Percentiles rank a stretch among this genome's conserved stretches.
These are phyloP conservation scores for Coffea eugenioides DNA, from an alignment of 257 asterid genomes.

Conservation along the genomic window DNA sequence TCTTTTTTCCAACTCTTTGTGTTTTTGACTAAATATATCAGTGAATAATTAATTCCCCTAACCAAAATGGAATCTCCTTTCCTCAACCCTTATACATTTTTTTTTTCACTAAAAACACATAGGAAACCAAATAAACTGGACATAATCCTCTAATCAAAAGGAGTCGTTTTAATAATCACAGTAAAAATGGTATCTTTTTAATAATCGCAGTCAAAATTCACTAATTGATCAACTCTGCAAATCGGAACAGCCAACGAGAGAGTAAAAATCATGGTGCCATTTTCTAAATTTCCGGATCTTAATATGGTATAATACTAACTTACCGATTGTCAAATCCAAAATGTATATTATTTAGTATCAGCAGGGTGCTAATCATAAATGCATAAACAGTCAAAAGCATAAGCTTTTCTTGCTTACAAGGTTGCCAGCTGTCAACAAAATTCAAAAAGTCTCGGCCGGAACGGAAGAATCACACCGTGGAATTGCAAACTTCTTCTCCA, in stretches of 20 bases:
- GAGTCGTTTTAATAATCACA: too few species aligned
- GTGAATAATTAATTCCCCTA: too few species aligned
- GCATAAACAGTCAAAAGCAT: background rate
- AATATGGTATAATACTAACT: background rate
- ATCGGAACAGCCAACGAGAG: background rate
- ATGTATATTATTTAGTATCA: background rate
- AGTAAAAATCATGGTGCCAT: background rate
- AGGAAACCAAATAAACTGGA: background rate
- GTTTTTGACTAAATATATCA: too few species aligned
- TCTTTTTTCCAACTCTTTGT: too few species aligned
- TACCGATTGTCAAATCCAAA: background rate
- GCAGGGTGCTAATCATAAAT: background rate
- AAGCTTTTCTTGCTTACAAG: background rate
- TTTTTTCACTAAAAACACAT: too few species aligned
- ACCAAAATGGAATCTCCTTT: too few species aligned
- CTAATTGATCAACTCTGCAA: background rate
- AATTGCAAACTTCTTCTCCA: background rate
- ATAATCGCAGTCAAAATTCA: slow-evolving; percentile 4
- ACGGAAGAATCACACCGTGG: background rate
- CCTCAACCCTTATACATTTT: too few species aligned
- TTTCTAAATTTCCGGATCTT: slow-evolving; percentile 7
- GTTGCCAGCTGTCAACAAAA: background rate
- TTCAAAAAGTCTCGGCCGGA: background rate
- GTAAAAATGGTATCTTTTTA: background rate
- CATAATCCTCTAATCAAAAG: background rate